These are phyloP conservation scores for Geum urbanum DNA, from an alignment of 306 rosid species.

Conservation along the genomic window DNA sequence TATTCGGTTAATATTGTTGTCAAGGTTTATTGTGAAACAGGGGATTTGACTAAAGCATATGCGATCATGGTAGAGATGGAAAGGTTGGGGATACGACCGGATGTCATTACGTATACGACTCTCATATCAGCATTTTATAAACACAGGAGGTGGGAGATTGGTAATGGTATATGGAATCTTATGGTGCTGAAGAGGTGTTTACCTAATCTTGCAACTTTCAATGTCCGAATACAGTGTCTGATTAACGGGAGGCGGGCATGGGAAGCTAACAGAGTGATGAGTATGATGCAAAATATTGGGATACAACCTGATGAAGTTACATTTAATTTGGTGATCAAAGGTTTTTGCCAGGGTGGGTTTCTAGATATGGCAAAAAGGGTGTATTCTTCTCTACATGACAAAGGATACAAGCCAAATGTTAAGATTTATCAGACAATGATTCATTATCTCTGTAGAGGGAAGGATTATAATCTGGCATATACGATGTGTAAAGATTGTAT, in stretches of 20 bases:
- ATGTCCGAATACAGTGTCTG: slow-evolving; percentile 64
- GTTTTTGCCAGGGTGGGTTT: slow-evolving; percentile 53
- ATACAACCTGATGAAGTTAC: slow-evolving; percentile 61
- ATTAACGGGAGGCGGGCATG: slow-evolving; percentile 47
- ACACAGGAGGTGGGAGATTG: slow-evolving; percentile 40
- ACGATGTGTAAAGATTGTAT: slow-evolving; percentile 52
- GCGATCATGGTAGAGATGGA: slow-evolving; percentile 47
- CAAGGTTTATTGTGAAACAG: slow-evolving; percentile 55
- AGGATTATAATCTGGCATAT: slow-evolving; percentile 53
- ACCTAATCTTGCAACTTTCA: slow-evolving; percentile 63
- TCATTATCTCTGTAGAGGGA: slow-evolving; percentile 64
- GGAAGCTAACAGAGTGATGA: slow-evolving; percentile 61
- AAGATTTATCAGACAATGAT: slow-evolving; percentile 81
- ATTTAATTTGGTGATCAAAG: slow-evolving; percentile 67
- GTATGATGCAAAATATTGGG: slow-evolving; percentile 46
- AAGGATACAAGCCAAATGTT: slow-evolving; percentile 46
- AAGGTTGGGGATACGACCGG: slow-evolving; percentile 51
- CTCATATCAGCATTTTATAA: slow-evolving; percentile 61
- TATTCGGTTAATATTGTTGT: slow-evolving; percentile 53
- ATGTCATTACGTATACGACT: slow-evolving; percentile 65
- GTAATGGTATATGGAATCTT: slow-evolving; percentile 75
- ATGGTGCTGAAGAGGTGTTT: slow-evolving; percentile 62
- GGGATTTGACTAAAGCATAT: slow-evolving; percentile 43
- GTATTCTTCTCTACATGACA: slow-evolving; percentile 41
- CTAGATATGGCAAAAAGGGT: slow-evolving; percentile 68